A percentile compares a stretch with the other conserved stretches of the same genome.
Evolutionary conservation across 208 protist species (phyloP).

Genomic region (Trypanosoma cruzi): DNA sequence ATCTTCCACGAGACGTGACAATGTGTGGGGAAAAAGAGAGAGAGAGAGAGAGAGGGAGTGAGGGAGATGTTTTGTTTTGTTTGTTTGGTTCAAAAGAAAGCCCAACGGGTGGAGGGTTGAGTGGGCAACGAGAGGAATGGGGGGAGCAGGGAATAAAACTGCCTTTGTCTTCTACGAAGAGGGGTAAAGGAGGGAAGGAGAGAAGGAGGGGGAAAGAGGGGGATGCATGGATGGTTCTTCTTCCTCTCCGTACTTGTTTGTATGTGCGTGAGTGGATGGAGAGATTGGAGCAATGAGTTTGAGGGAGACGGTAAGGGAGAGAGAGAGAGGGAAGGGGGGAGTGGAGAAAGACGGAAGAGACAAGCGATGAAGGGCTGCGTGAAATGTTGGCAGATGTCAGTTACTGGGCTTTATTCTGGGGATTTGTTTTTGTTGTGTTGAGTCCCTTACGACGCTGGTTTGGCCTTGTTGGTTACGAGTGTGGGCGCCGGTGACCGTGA

Average conservation of each 20-base stretch:
- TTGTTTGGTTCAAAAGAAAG: neutral
- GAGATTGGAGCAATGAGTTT: neutral
- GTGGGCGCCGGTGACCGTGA: too few relatives aligned
- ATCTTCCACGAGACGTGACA: too few relatives aligned
- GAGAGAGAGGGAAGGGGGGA: neutral
- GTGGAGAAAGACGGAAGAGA: slow-evolving; percentile 3
- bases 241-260: slow-evolving; percentile 6
- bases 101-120: too few relatives aligned
- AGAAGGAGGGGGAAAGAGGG: neutral
- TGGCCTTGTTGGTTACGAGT: too few relatives aligned
- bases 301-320: neutral
- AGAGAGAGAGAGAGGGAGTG: too few relatives aligned
- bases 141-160: neutral
- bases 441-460: too few relatives aligned
- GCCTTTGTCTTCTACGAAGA: neutral
- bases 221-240: neutral
- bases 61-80: neutral
- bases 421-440: neutral
- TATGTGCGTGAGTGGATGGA: slow-evolving; percentile 10
- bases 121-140: neutral
- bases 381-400: neutral
- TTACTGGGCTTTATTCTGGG: neutral
- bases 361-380: neutral
- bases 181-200: neutral
- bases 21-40: too few relatives aligned